Conservation (phyloP, 805 yeast genomes). For the Yarrowia phangngaensis region DNA sequence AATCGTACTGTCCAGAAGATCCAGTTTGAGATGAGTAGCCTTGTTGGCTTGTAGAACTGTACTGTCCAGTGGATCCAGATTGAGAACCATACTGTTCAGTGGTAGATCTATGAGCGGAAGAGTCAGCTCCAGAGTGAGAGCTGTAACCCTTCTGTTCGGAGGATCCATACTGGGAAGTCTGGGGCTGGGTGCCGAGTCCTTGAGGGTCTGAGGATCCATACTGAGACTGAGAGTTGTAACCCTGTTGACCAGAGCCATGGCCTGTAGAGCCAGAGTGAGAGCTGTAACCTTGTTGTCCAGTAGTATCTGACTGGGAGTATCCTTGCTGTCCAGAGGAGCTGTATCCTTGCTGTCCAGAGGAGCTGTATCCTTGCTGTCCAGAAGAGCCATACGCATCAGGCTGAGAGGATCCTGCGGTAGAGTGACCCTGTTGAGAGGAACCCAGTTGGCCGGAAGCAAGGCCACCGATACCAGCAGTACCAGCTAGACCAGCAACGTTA, state of each 20-base stretch:
- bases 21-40: conserved; percentile 7
- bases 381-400: conserved; percentile 1
- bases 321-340: neutral
- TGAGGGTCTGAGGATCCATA: no score
- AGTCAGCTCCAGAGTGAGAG: no score
- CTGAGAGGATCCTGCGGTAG: neutral
- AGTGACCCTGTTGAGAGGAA: neutral
- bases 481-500: conserved; percentile 19
- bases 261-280: neutral
- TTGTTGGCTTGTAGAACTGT: no score
- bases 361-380: neutral
- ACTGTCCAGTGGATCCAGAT: no score
- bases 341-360: neutral
- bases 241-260: no score
- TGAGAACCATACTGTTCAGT: no score
- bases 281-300: neutral
- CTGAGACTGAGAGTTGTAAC: no score
- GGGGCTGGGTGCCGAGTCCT: no score
- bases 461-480: conserved; percentile 23
- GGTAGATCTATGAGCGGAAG: no score
- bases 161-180: no score
- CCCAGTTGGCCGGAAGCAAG: no score
- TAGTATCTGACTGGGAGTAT: neutral
- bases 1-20: neutral
- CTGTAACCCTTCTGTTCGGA: no score